Evolutionary conservation across 768 basidiomycete species (phyloP).

Genomic region (Termitomyces heimii): DNA sequence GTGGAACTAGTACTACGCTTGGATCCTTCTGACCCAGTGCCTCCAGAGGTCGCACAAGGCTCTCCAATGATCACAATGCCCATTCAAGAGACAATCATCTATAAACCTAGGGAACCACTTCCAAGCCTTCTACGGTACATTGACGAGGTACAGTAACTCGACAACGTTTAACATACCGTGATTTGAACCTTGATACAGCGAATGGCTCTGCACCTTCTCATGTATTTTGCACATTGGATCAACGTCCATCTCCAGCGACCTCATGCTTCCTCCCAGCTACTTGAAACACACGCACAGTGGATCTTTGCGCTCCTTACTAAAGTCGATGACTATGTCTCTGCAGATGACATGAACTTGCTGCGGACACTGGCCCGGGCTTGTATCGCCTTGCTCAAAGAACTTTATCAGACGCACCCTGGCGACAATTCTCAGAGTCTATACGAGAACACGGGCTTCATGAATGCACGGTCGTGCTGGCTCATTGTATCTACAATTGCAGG

Average conservation of each 20-base stretch:
- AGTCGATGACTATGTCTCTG: conserved; percentile 61
- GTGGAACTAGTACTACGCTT: conserved; percentile 29
- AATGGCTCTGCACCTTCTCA: conserved; percentile 67
- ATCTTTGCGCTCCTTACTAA: conserved; percentile 69
- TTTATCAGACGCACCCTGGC: conserved; percentile 16
- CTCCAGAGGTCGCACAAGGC: conserved; percentile 15
- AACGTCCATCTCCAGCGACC: conserved; percentile 49
- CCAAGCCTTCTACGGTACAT: conserved; percentile 51
- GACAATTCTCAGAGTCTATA: conserved; percentile 2
- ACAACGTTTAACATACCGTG: background rate
- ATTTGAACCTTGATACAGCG: conserved; percentile 34
- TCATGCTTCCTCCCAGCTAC: conserved; percentile 31
- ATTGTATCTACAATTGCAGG: conserved; percentile 57
- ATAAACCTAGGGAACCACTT: conserved; percentile 49
- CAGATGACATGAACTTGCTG: conserved; percentile 73
- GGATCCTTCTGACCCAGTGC: conserved; percentile 29
- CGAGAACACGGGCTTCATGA: conserved; percentile 17
- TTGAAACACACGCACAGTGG: conserved; percentile 66
- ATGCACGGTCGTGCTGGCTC: conserved; percentile 65
- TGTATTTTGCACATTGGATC: conserved; percentile 84
- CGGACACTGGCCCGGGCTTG: conserved; percentile 74
- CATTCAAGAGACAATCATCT: conserved; percentile 3
- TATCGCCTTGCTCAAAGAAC: conserved; percentile 41
- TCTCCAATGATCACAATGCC: background rate
- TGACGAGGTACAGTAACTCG: conserved; percentile 49